These are phyloP conservation scores for Cystobasidium tubakii DNA, from an alignment of 768 basidiomycete genomes.

Conservation along the genomic window DNA sequence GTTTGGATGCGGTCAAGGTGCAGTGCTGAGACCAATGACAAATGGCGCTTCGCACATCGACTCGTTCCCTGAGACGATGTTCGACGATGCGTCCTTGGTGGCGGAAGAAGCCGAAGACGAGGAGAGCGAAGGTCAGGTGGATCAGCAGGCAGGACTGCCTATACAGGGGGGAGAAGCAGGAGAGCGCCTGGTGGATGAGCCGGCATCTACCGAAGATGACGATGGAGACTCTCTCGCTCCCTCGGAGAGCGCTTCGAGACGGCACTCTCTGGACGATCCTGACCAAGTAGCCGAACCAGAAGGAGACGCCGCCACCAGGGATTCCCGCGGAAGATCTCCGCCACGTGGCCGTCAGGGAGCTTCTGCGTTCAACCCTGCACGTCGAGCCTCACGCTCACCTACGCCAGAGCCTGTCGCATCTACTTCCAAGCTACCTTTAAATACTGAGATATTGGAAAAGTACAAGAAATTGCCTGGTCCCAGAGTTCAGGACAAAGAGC, in stretches of 20 bases:
- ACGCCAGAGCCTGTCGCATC: not conserved
- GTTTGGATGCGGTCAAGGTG: conserved; percentile 28
- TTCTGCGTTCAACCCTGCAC: not conserved
- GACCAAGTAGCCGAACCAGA: not conserved
- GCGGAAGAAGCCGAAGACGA: conserved; percentile 3
- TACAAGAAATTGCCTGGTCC: conserved; percentile 12
- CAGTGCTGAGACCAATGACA: conserved; percentile 26
- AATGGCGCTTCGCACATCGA: conserved; percentile 24
- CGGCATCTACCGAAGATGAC: not conserved
- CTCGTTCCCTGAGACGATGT: conserved; percentile 12
- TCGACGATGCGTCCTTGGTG: not conserved
- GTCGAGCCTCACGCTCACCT: not conserved
- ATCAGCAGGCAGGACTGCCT: not conserved
- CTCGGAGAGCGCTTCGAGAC: not conserved
- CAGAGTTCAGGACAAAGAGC: conserved; percentile 21
- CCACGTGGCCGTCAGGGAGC: conserved; percentile 1
- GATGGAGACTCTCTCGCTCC: conserved; percentile 1
- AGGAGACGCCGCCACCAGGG: not conserved
- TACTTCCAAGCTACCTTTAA: conserved; percentile 8
- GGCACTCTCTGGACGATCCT: not conserved
- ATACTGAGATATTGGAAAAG: conserved; percentile 11
- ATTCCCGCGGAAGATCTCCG: conserved; percentile 5
- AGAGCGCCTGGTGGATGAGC: not conserved
- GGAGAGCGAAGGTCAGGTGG: not conserved
- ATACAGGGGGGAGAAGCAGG: no score